phyloP scores from a whole-genome alignment of 1,284 basidiomycete species.

The Malassezia caprae region DNA sequence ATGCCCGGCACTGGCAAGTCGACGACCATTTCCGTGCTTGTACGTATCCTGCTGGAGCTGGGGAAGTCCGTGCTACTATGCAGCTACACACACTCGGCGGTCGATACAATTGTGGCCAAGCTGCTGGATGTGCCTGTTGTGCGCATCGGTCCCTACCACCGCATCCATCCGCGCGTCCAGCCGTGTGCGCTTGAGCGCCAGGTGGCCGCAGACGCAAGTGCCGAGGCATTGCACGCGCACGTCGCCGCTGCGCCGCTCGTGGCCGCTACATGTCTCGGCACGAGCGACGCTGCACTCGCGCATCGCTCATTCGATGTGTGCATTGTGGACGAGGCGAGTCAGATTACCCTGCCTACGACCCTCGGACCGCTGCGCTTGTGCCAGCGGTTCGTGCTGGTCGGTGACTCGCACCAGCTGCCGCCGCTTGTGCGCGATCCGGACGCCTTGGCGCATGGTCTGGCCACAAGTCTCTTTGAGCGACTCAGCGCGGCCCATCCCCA shows the following conservation, averaged over 20 bases:
- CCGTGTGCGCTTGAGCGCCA: conserved; percentile 58
- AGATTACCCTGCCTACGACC: conserved; percentile 90
- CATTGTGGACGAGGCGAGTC: conserved; percentile 95
- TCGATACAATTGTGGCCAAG: conserved; percentile 86
- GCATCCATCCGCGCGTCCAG: conserved; percentile 61
- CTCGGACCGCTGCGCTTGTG: conserved; percentile 83
- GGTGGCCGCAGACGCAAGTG: conserved; percentile 50
- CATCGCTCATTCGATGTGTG: conserved; percentile 80
- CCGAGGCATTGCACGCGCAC: conserved; percentile 67
- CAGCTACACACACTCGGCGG: conserved; percentile 93
- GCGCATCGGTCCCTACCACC: conserved; percentile 79
- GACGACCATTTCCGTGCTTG: conserved; percentile 80
- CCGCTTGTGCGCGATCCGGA: conserved; percentile 66
- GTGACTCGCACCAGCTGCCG: conserved; percentile 92
- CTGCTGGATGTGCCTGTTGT: conserved; percentile 54
- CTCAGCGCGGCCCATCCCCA: conserved; percentile 74
- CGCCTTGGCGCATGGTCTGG: conserved; percentile 65
- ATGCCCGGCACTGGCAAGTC: conserved; percentile 99
- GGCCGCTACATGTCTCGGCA: conserved; percentile 82
- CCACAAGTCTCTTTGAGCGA: conserved; percentile 77
- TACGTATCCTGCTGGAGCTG: conserved; percentile 63
- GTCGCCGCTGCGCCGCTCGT: conserved; percentile 81
- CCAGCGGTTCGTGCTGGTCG: conserved; percentile 82
- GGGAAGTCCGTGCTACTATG: conserved; percentile 81
- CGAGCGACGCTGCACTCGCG: conserved; percentile 79